phyloP scores from a whole-genome alignment of 2,329 filamentous ascomycete genomes.

The Hypoxylon sp. region DNA sequence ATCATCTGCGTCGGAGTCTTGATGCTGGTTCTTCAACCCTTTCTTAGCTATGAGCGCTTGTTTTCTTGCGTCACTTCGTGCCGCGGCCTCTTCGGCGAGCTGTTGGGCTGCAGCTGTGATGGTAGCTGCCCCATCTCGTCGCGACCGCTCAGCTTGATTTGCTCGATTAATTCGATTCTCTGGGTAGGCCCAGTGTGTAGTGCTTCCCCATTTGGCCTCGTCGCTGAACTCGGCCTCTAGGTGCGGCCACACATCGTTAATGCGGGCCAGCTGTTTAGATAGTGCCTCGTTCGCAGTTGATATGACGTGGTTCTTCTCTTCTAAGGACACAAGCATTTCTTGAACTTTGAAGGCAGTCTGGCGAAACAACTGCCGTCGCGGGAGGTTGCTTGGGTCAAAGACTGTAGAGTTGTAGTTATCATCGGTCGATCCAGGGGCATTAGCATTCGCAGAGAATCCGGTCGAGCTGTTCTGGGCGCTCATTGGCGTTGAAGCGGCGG shows the following conservation, averaged over 20 bases:
- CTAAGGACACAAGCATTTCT: slow-evolving; percentile 89
- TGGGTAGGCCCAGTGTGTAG: slow-evolving; percentile 95
- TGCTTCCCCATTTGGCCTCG: slow-evolving; percentile 92
- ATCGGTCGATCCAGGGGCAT: slow-evolving; percentile 59
- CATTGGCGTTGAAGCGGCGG: slow-evolving; percentile 63
- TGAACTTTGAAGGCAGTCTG: slow-evolving; percentile 83
- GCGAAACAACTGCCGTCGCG: slow-evolving; percentile 81
- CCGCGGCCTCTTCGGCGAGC: slow-evolving; percentile 86
- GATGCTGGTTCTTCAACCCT: slow-evolving; percentile 76
- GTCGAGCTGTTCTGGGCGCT: slow-evolving; percentile 66
- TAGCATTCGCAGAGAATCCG: slow-evolving; percentile 58
- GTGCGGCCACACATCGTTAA: slow-evolving; percentile 89
- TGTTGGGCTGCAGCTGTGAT: slow-evolving; percentile 83
- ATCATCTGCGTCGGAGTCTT: slow-evolving; percentile 87
- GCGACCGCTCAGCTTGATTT: slow-evolving; percentile 79
- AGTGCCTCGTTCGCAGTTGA: slow-evolving; percentile 92
- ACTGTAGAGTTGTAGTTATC: slow-evolving; percentile 62
- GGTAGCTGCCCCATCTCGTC: slow-evolving; percentile 82
- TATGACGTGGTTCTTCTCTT: slow-evolving; percentile 98
- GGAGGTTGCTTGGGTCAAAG: slow-evolving; percentile 72
- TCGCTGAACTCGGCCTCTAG: slow-evolving; percentile 93
- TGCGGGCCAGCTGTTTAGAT: slow-evolving; percentile 84
- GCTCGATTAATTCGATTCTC: slow-evolving; percentile 79
- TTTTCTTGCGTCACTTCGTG: slow-evolving; percentile 86
- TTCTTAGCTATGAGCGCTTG: slow-evolving; percentile 85